Percentiles rank a stretch among this genome's conserved stretches.
Evolutionary conservation across 202 grass and related monocot species (phyloP).

Genomic region (Setaria viridis): DNA sequence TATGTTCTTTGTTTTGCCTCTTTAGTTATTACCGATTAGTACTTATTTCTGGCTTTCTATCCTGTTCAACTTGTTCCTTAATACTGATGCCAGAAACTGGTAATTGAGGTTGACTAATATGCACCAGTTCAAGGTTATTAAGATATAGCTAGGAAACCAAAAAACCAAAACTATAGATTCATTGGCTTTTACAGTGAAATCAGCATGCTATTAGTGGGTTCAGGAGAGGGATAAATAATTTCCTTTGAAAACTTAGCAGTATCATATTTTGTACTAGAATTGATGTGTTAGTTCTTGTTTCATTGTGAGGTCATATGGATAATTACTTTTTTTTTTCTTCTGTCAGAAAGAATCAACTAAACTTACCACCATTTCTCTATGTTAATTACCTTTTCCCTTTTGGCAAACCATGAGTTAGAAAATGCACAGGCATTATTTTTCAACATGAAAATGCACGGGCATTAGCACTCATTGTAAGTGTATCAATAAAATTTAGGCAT

Average conservation of each 20-base stretch:
- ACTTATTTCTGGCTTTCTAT: conserved; percentile 31
- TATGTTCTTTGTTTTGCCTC: conserved; percentile 50
- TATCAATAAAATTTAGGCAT: background rate
- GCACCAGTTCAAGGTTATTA: conserved; percentile 11
- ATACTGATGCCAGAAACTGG: conserved; percentile 10
- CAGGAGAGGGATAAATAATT: background rate
- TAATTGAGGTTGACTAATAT: conserved; percentile 2
- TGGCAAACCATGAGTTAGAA: background rate
- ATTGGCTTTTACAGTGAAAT: background rate
- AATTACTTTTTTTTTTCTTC: background rate
- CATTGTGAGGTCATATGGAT: background rate
- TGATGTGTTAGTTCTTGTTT: background rate
- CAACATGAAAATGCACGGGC: background rate
- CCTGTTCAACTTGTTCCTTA: conserved; percentile 2
- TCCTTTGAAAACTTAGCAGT: background rate
- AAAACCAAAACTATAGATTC: background rate
- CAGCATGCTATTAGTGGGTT: background rate
- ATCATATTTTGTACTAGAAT: background rate
- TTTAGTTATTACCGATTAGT: background rate
- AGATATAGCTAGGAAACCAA: background rate
- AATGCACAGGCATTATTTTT: background rate
- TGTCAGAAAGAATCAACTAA: conserved; percentile 33
- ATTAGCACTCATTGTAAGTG: conserved; percentile 13
- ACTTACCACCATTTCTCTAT: conserved; percentile 2
- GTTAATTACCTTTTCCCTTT: background rate